Percentiles rank a stretch among this genome's conserved stretches.
phyloP scores from a whole-genome alignment of 202 grass and related monocot species.

The Cymbopogon flexuosus region DNA sequence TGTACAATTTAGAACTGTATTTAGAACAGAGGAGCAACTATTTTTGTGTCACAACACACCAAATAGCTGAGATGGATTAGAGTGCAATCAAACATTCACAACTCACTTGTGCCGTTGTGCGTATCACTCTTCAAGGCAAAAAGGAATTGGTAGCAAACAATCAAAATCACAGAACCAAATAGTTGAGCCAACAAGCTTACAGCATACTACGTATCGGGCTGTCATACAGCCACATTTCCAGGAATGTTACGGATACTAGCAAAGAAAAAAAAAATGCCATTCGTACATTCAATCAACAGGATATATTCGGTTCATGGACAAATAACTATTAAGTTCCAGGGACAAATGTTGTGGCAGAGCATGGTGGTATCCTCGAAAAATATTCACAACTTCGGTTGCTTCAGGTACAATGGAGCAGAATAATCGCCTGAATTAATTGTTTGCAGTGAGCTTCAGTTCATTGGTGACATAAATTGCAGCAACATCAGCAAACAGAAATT shows the following conservation, averaged over 20 bases:
- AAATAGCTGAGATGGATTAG: not conserved
- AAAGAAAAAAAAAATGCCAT: slow-evolving; percentile 6
- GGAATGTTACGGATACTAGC: not conserved
- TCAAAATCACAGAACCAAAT: slow-evolving; percentile 26
- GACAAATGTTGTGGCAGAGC: slow-evolving; percentile 12
- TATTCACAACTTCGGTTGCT: slow-evolving; percentile 50
- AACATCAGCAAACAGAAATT: slow-evolving; percentile 29
- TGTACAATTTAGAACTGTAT: too few species aligned
- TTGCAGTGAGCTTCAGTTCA: slow-evolving; percentile 26
- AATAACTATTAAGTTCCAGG: slow-evolving; percentile 8
- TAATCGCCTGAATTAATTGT: slow-evolving; percentile 31
- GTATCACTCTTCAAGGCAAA: not conserved
- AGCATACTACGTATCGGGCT: slow-evolving; percentile 6
- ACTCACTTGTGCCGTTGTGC: not conserved
- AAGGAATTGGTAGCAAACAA: not conserved
- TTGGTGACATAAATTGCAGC: slow-evolving; percentile 37
- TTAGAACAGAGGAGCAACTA: not conserved
- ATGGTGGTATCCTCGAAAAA: slow-evolving; percentile 20
- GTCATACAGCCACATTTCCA: slow-evolving; percentile 5
- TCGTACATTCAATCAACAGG: slow-evolving; percentile 18
- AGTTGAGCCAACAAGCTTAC: slow-evolving; percentile 23
- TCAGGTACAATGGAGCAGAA: slow-evolving; percentile 29
- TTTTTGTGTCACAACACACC: not conserved
- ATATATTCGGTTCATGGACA: slow-evolving; percentile 11
- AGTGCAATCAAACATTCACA: not conserved